Base-by-base conservation (phyloP, 2,329 filamentous ascomycete species). In the Neurospora sp. region DNA sequence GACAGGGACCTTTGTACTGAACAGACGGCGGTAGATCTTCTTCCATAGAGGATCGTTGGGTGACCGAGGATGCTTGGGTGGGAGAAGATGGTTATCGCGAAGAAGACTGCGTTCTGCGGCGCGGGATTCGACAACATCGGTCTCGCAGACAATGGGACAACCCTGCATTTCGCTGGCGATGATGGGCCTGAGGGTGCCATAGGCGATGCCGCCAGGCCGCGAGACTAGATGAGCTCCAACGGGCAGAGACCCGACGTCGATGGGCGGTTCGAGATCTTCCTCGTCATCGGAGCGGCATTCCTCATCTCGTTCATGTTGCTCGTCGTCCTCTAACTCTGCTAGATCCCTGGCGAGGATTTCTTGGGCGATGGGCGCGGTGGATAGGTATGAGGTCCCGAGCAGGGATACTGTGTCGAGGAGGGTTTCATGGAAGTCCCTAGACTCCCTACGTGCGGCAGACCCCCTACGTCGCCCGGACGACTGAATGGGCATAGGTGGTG, bases 291-390 rank as follows among this genome's bases (percentile, higher is more conserved):
- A 33, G 15, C n/a, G 40, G 13, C 40, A 46, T 17, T 67, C 66
- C 8, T 69, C 67, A 13, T 38, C 46, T 62, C 52, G 28, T 23
- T 66, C 62, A 28, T 68, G 33, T 38, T 75, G 78, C 67, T 83
- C 82, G 66, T 84, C 80, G 38, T 85, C 83, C 38, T 80, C 78
- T 66, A 82, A 84, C 67, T 82, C 81, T 66, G 82, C 83, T 2
- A 86, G 75, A 74, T 87, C 84, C 33, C 82, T 80, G 38, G 83
- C 83, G 73, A 86, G 82, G 13, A 82, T 83, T 33, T 82, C 80
- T 70, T 85, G 81, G 6, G 82, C 84, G 15, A 85, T 79, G 13
- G 84, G 82, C 10, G 84, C 84, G 23, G 79, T 77, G 42, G 82
- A 80, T 58, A 79, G 77, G 73, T 81, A 82, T 13, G 82, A 84